Evolutionary conservation across 2,329 filamentous ascomycete species (phyloP), one percentile per base, ranked within the genome.

Genomic region (Stemphylium vesicarium): DNA sequence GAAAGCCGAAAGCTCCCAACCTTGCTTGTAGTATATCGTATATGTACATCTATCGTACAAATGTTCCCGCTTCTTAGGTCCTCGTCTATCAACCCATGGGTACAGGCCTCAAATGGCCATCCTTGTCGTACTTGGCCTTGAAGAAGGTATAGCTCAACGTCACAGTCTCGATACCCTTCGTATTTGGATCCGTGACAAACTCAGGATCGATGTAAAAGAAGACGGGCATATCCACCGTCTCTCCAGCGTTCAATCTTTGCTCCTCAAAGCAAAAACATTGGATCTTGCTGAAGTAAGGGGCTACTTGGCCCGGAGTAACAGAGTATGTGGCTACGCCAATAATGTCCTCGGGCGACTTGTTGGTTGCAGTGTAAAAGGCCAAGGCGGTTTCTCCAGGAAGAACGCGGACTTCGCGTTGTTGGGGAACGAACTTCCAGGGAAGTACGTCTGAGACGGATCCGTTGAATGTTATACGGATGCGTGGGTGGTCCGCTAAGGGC

Each of bases 191-290:
- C 65, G 90, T 93, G 55, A 94, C 83, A 79, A 99, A 88, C 72
- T 98, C 95, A 0, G 95, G 95, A 72, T 99, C 95, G 63, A 99
- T 90, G 77, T 98, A 99, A 79, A 99, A 99, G 78, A 99, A 99
- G 0, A 99, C 96, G 0, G 95, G 96, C 96, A 99, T 99, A 76
- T 99, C 95, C 49, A 99, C 95, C 39, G 92, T 95, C 82, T 99
- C 96, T 39, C 94, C 93, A 5, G 93, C 93, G 73, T 95, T 94
- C 63, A 99, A 78, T 58, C 96, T 84, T 82, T 99, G 95, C 75
- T 84, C 94, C 80, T 99, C 95, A 70, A 99, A 99, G 77, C 95
- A 99, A 78, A 99, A 99, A 73, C 95, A 99, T 78, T 99, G 95
- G 40, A 99, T 99, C 84, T 99, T 99, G 85, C 91, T 96, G 74